Conservation (phyloP, 768 basidiomycete species). For the Phallus indusiatus region DNA sequence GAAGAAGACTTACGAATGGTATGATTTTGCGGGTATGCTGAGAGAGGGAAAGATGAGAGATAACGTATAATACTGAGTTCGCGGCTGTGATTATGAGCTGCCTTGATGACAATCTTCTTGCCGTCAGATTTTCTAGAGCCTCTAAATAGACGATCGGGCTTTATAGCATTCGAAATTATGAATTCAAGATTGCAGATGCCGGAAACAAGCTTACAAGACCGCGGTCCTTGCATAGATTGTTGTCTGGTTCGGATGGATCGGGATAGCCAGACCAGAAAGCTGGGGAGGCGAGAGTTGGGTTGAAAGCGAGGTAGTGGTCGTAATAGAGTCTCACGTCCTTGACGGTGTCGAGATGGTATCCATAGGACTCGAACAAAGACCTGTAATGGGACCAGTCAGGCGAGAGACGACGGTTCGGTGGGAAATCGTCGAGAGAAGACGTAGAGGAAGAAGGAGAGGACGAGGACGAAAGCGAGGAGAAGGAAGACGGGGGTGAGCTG, state of each 20-base stretch:
- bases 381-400: conserved; percentile 58
- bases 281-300: conserved; percentile 13
- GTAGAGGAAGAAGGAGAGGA: background rate
- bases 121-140: conserved; percentile 46
- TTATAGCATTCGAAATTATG: background rate
- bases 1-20: conserved; percentile 52
- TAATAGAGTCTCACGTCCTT: conserved; percentile 58
- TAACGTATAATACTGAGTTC: conserved; percentile 52
- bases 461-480: conserved; percentile 25
- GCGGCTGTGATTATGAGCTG: conserved; percentile 52
- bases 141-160: conserved; percentile 70
- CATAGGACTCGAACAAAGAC: conserved; percentile 35
- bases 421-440: conserved; percentile 18
- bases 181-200: background rate
- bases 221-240: conserved; percentile 60
- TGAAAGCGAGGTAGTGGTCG: conserved; percentile 19
- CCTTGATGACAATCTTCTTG: conserved; percentile 53
- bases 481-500: conserved; percentile 34
- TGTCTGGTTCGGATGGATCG: conserved; percentile 29
- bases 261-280: conserved; percentile 23
- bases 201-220: conserved; percentile 45
- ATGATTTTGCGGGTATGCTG: conserved; percentile 60
- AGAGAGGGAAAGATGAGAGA: conserved; percentile 43
- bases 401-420: conserved; percentile 44
- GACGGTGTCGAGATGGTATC: conserved; percentile 59